A percentile compares a stretch with the other conserved stretches of the same genome.
These are phyloP conservation scores for Cytidiella melzeri DNA, from an alignment of 768 basidiomycete species.

Conservation along the genomic window DNA sequence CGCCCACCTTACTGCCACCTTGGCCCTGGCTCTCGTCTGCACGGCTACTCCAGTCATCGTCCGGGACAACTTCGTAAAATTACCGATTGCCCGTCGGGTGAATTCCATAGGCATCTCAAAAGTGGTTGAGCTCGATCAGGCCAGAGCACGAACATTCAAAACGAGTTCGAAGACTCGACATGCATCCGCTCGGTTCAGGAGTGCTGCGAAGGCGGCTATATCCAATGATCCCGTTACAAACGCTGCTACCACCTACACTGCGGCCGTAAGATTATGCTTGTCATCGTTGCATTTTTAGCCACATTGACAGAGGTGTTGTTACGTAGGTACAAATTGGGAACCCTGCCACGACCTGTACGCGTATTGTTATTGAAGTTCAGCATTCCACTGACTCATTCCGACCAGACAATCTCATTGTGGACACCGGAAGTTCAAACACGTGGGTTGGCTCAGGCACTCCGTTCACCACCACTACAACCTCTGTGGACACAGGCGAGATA, in stretches of 20 bases:
- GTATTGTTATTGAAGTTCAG: too few species aligned
- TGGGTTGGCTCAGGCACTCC: constrained; percentile 1
- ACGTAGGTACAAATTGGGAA: constrained; percentile 5
- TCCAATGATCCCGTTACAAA: constrained; percentile 4
- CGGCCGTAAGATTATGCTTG: background rate
- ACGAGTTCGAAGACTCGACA: background rate
- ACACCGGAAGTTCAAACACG: constrained; percentile 10
- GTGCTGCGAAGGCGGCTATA: background rate
- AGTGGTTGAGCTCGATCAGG: constrained; percentile 6
- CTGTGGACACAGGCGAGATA: background rate
- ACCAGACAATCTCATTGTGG: constrained; percentile 7
- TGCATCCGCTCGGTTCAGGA: background rate
- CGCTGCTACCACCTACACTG: constrained; percentile 8
- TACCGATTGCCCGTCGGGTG: constrained; percentile 7
- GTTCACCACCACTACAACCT: background rate
- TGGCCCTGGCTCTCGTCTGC: background rate
- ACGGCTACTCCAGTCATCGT: constrained; percentile 1
- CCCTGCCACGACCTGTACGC: constrained; percentile 10
- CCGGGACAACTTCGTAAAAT: constrained; percentile 1
- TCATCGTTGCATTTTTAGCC: too few species aligned
- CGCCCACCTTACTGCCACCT: background rate
- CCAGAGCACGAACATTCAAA: constrained; percentile 2
- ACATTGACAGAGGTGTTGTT: background rate
- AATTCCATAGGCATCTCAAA: constrained; percentile 2
- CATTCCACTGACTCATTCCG: too few species aligned